Evolutionary conservation across 495 filamentous ascomycete genomes (phyloP), one percentile per base, ranked within the genome.

Genomic region (Diplogelasinospora grovesii): DNA sequence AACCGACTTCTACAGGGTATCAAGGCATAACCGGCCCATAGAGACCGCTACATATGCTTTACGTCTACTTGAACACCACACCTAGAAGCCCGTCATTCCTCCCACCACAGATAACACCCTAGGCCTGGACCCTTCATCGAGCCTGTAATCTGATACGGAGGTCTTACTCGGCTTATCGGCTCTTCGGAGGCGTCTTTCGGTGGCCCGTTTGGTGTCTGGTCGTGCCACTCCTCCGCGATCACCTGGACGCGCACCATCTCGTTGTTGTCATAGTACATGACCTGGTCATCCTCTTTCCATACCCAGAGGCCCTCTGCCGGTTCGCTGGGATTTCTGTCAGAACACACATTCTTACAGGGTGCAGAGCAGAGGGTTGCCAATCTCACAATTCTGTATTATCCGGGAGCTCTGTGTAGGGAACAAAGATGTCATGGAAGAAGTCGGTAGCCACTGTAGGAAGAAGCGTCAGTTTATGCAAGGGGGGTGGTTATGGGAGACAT

Each of bases 351-450:
- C 29, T 42, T 40, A 28, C n/a, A n/a, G n/a, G n/a, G n/a, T n/a
- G n/a, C n/a, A n/a, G n/a, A n/a, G n/a, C n/a, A 9, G 10, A 4
- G 10, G 23, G 19, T 20, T 22, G 22, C 30, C 18, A 19, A 24
- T 64, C 84, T 62, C 63, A 89, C 83, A 88, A 95, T 53, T 71
- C 68, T 10, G 78, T 74, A n/a, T 73, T 75, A 14, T 84, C 76
- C 23, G 86, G 78, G 0, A 97, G 72, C 39, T 82, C 71, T 9
- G 74, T 61, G 2, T 71, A 71, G 0, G 89, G 86, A 3, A 96
- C 77, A 37, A 82, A 77, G 26, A 97, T 88, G 42, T 96, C 89
- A 48, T 86, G 81, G 53, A 95, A 96, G 56, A 98, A 98, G 36
- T 89, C 83, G 0, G 86, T 79, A 11, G 76, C 75, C 30, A 97